Evolutionary conservation across 768 basidiomycete genomes (phyloP).

Genomic region (Kwoniella newhampshirensis): DNA sequence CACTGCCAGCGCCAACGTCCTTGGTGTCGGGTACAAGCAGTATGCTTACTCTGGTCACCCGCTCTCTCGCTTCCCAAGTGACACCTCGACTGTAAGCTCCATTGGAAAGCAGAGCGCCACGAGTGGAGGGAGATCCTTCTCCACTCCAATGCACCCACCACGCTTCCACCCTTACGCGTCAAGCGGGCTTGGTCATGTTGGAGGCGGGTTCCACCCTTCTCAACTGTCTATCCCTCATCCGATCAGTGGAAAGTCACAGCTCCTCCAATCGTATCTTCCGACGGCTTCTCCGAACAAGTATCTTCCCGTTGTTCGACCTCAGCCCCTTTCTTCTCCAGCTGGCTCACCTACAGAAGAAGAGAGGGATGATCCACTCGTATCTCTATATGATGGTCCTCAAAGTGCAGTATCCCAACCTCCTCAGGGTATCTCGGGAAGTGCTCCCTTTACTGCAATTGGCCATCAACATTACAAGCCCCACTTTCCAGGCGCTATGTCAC

Average conservation of each 20-base stretch:
- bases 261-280: slow-evolving; percentile 25
- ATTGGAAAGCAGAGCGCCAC: not conserved
- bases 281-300: too few relatives aligned
- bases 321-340: slow-evolving; percentile 1
- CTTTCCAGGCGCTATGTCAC: slow-evolving; percentile 16
- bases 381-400: slow-evolving; percentile 24
- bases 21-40: slow-evolving; percentile 9
- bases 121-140: slow-evolving; percentile 16
- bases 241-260: slow-evolving; percentile 19
- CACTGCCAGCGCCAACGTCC: slow-evolving; percentile 7
- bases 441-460: slow-evolving; percentile 26
- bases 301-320: not conserved
- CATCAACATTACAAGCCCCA: slow-evolving; percentile 15
- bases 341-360: not conserved
- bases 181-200: slow-evolving; percentile 25
- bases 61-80: slow-evolving; percentile 29
- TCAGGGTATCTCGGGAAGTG: slow-evolving; percentile 14
- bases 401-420: slow-evolving; percentile 29
- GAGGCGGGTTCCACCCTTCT: slow-evolving; percentile 35
- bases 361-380: slow-evolving; percentile 24
- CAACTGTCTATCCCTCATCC: slow-evolving; percentile 35
- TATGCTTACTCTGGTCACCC: slow-evolving; percentile 19
- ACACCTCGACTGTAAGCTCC: slow-evolving; percentile 24
- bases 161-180: slow-evolving; percentile 13
- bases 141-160: slow-evolving; percentile 16